A percentile compares a stretch with the other conserved stretches of the same genome.
These are phyloP conservation scores for Pichia cactophila DNA, from an alignment of 1,139 yeast species.

Conservation along the genomic window DNA sequence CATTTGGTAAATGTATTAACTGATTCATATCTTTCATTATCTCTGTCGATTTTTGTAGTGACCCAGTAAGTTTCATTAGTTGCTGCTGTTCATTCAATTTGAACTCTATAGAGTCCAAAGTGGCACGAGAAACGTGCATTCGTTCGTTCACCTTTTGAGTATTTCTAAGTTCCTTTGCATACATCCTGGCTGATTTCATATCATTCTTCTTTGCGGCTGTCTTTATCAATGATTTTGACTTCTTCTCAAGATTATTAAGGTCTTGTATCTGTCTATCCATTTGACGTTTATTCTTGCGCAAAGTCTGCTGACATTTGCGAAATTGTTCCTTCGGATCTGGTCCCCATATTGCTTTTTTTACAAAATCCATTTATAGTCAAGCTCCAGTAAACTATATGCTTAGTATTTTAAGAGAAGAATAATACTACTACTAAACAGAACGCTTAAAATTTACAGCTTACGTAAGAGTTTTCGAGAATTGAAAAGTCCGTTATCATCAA, in stretches of 20 bases:
- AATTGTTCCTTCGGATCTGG: constrained; percentile 90
- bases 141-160: constrained; percentile 69
- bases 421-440: too few relatives aligned
- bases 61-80: constrained; percentile 72
- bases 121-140: constrained; percentile 74
- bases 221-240: constrained; percentile 70
- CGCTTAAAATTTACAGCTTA: too few relatives aligned
- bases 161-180: constrained; percentile 75
- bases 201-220: constrained; percentile 76
- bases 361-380: constrained; percentile 45
- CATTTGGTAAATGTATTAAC: constrained; percentile 70
- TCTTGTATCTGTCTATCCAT: constrained; percentile 71
- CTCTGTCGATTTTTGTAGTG: constrained; percentile 69
- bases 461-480: too few relatives aligned
- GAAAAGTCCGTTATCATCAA: too few relatives aligned
- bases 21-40: constrained; percentile 87
- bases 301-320: constrained; percentile 68
- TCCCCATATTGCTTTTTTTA: constrained; percentile 86
- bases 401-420: neutral
- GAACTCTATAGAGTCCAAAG: constrained; percentile 78
- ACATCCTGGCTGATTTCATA: constrained; percentile 61
- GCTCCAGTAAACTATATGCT: neutral
- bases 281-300: constrained; percentile 80
- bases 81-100: constrained; percentile 91
- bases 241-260: constrained; percentile 51